Base-by-base conservation (phyloP, 208 protist species). In the Balamuthia mandrillaris region DNA sequence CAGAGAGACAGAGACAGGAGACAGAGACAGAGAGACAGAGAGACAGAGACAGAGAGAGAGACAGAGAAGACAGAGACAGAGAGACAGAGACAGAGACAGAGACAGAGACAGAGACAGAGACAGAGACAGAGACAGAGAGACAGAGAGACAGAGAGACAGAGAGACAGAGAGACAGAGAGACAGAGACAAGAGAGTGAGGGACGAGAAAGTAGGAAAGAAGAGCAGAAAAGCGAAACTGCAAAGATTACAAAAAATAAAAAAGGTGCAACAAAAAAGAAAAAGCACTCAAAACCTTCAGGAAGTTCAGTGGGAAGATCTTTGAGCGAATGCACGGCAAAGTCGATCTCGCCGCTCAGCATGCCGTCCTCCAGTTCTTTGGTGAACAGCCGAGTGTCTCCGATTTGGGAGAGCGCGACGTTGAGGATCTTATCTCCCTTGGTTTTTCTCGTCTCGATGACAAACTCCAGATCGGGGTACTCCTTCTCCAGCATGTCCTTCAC, bases 321-420 rank as follows among this genome's bases (percentile, higher is more conserved):
- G 9, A 88, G 79, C 3, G 86, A 88, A 45, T 88, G 86, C 31
- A 88, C 86, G 39, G 52, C 79, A 18, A 88, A 1, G 61, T 86
- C 86, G 65, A 86, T 56, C 33, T 82, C 29, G 9, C 65, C 65
- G 39, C 35, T 29, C 24, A 88, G 56, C 45, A 88, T 63, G 7
- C 42, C 81, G 9, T 75, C 79, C 58, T 88, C 86, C 61, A 88
- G 66, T 45, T 88, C 86, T 41, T 79, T 79, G 0, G 86, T 88
- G 81, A 88, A 88, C 70, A 88, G 81, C 2, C 86, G 78, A 61
- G 85, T 88, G 63, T 77, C 86, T 42, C 81, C 84, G 21, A 88
- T 85, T 66, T 85, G 44, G 39, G 86, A 37, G 6, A 88, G 66
- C 18, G 86, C 61, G 14, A 72, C 56, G 52, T 86, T 56, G 1